Evolutionary conservation across 1,139 yeast species (phyloP), one percentile per base, ranked within the genome.

Genomic region (Zygosaccharomyces sapae): DNA sequence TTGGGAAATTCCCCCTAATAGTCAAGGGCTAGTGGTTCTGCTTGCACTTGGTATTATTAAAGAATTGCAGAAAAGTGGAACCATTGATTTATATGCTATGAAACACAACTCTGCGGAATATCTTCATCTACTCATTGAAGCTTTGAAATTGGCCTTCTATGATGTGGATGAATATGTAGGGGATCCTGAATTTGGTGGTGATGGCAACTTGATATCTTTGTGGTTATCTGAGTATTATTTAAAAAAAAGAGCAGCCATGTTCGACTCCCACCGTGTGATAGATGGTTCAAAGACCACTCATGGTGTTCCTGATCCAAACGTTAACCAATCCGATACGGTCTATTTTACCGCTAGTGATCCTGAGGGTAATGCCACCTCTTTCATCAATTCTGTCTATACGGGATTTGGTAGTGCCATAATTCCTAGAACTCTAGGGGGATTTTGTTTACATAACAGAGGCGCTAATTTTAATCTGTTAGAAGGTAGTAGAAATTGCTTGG

Each of bases 1-100:
- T 52, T 83, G 87, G 83, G 92, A 84, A 61, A 81, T 83, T 51
- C 92, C 95, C 5, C 94, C 95, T 25, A 86, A 82, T 62, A 89
- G 94, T 3, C 87, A 84, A 47, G 94, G 94, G 1, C 67, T 85
- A 33, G 85, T 85, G 41, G 92, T 89, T 0, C 68, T 85, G 41
- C 67, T 83, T 37, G 80, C 90, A 0, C 66, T 84, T 45, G 94
- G 94, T 0, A 70, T 83, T 39, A 74, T 86, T 51, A 76, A 75
- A 53, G 76, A 78, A 38, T 69, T 82, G 49, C 78, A 80, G 44
- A 72, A 70, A 13, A 54, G 65, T 27, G 78, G 79, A 1, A 65
- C 59, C 6, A 70, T 82, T 27, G 70, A 79, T 45, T 63, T 83
- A 38, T 57, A 65, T 22, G 57, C 65, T 3, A 52, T 83, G 60